Percentiles rank a stretch among this genome's conserved stretches.
Conservation (phyloP, 495 filamentous ascomycete genomes). For the Xylaria venustula region DNA sequence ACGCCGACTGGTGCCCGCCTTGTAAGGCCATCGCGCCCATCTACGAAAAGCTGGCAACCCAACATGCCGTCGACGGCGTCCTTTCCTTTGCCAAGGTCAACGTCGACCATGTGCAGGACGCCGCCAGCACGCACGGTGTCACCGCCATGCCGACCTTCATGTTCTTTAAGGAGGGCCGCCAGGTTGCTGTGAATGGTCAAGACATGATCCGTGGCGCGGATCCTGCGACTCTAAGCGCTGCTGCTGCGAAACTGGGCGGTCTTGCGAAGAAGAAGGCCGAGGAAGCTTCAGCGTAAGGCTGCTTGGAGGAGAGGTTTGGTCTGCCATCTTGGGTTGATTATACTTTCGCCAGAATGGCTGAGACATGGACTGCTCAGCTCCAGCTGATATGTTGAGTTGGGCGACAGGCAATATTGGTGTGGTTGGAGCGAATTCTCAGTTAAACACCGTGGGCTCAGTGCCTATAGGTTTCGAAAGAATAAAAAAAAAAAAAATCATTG, state of each 20-base stretch:
- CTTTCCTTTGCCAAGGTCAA: slow-evolving; percentile 62
- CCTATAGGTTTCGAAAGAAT: too few relatives aligned
- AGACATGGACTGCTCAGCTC: too few relatives aligned
- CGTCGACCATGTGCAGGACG: slow-evolving; percentile 51
- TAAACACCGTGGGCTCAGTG: too few relatives aligned
- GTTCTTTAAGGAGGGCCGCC: slow-evolving; percentile 71
- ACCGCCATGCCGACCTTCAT: slow-evolving; percentile 78
- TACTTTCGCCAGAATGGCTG: background rate
- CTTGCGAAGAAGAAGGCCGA: slow-evolving; percentile 30
- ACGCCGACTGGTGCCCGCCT: slow-evolving; percentile 65
- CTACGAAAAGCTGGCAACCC: slow-evolving; percentile 50
- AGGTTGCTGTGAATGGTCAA: slow-evolving; percentile 59
- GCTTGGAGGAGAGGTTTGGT: background rate
- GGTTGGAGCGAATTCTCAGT: too few relatives aligned
- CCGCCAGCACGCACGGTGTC: slow-evolving; percentile 46
- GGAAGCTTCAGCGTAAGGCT: background rate
- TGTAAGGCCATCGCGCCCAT: slow-evolving; percentile 67
- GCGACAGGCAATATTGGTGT: too few relatives aligned
- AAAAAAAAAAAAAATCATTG: too few relatives aligned
- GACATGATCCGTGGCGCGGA: slow-evolving; percentile 37
- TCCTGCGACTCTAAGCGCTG: slow-evolving; percentile 25
- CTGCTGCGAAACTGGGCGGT: slow-evolving; percentile 33
- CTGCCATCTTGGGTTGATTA: background rate
- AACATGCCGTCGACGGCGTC: slow-evolving; percentile 37
- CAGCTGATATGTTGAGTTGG: too few relatives aligned